Base-by-base conservation (phyloP, 192 early-diverging fungal genomes). In the Kappamyces sp. region DNA sequence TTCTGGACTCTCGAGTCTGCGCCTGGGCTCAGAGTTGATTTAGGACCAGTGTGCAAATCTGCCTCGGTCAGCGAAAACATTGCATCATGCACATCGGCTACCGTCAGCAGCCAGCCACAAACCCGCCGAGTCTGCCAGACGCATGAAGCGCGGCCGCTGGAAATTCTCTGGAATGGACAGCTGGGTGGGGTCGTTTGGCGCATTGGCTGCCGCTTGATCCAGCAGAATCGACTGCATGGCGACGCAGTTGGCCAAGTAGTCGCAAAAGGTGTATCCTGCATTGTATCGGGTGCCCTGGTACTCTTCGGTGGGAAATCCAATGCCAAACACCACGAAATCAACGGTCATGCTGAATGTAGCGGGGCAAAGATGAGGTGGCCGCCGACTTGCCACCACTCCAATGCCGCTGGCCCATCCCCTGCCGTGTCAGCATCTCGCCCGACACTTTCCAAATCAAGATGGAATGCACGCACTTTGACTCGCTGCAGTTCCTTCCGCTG, bases 201-300 rank as follows among this genome's bases (percentile, higher is more conserved):
- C 23, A 23, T 23, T 23, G 39, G 49, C 42, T 3, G 33, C 7
- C 32, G 58, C 59, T 47, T 63, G 12, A 9, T 63, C 40, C n/a
- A 66, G 51, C 13, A 66, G 33, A 10, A 34, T 37, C 13, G 34
- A 70, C 63, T 80, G 74, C 67, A 81, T 48, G 2, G 72, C 64
- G 46, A 84, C 70, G n/a, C 70, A 77, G 58, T 84, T 84, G 31
- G 82, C 70, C 5, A 84, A 63, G 50, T 84, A 84, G 46, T 84
- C 74, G 33, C 74, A 69, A 61, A 83, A 81, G 33, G 84, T 69
- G 46, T 64, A 78, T 2, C 83, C 83, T 32, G 74, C 80, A 71
- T 84, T 84, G 53, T 83, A 77, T 35, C 83, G 67, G 7, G 83
- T 77, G 34, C 48, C 62, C 2, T 60, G 63, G 49, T 70, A 83